phyloP scores from a whole-genome alignment of 208 protist genomes.

The Wallacemonas sp. region DNA sequence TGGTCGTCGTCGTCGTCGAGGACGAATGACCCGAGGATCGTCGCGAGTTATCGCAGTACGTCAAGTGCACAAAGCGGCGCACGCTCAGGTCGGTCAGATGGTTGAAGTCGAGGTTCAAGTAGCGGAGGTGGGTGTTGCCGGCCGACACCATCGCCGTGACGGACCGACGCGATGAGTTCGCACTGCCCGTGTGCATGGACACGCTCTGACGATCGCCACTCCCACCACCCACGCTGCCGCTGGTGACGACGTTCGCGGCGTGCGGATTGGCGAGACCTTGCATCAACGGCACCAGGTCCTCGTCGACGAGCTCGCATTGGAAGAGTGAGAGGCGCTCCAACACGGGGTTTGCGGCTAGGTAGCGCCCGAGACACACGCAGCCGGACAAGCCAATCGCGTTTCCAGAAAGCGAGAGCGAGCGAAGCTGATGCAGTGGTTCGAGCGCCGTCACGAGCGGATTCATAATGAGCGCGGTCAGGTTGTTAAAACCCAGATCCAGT shows the following conservation, averaged over 20 bases:
- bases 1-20: background rate
- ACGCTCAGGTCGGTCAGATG: constrained; percentile 32
- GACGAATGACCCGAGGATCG: background rate
- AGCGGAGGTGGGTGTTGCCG: constrained; percentile 39
- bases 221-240: background rate
- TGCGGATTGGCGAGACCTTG: constrained; percentile 28
- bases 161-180: too few relatives aligned
- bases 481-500: constrained; percentile 68
- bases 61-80: constrained; percentile 31
- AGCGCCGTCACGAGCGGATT: constrained; percentile 31
- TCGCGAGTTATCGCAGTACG: constrained; percentile 20
- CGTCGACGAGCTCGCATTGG: constrained; percentile 65
- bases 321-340: constrained; percentile 58
- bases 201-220: constrained; percentile 4
- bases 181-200: background rate
- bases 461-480: constrained; percentile 30
- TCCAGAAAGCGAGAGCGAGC: constrained; percentile 52
- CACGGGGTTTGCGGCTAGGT: constrained; percentile 39
- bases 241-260: too few relatives aligned
- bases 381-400: constrained; percentile 47
- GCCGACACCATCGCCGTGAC: background rate
- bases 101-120: constrained; percentile 62
- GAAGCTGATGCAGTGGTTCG: constrained; percentile 26
- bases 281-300: constrained; percentile 45
- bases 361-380: constrained; percentile 28